These are phyloP conservation scores for Papiliotrema flavescens DNA, from an alignment of 1,284 basidiomycete species.

Conservation along the genomic window DNA sequence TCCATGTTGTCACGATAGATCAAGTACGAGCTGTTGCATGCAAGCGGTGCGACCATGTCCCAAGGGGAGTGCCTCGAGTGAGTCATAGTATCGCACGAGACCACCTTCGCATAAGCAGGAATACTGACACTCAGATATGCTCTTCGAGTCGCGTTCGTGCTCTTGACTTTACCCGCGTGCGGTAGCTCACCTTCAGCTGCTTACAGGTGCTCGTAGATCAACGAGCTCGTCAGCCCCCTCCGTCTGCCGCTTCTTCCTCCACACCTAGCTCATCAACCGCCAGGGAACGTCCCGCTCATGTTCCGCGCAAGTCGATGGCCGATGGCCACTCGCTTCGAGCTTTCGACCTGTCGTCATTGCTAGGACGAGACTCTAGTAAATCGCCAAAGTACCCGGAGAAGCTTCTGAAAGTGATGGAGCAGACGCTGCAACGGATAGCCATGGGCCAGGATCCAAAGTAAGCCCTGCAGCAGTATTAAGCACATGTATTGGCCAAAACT, in stretches of 20 bases:
- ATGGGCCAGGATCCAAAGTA: slow-evolving; percentile 84
- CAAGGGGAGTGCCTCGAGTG: slow-evolving; percentile 10
- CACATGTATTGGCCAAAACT: no score
- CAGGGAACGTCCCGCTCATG: background rate
- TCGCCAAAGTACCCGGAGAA: slow-evolving; percentile 90
- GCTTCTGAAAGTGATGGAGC: slow-evolving; percentile 79
- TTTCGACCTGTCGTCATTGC: slow-evolving; percentile 34
- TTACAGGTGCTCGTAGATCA: slow-evolving; percentile 25
- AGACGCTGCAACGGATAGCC: slow-evolving; percentile 79
- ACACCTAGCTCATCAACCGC: slow-evolving; percentile 3
- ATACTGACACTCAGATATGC: slow-evolving; percentile 23
- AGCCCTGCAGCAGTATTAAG: slow-evolving; percentile 6
- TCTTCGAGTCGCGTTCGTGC: slow-evolving; percentile 35
- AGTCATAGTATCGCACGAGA: background rate
- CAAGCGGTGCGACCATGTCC: background rate
- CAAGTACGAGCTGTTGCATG: background rate
- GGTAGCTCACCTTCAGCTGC: slow-evolving; percentile 12
- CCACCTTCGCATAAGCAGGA: background rate
- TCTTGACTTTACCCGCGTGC: background rate
- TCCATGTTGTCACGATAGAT: background rate
- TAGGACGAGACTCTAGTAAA: slow-evolving; percentile 51
- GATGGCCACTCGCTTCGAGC: slow-evolving; percentile 27
- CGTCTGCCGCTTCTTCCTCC: background rate
- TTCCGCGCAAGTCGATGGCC: slow-evolving; percentile 3
- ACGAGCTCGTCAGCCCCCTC: slow-evolving; percentile 11